Percentiles rank a stretch among this genome's conserved stretches.
phyloP scores from a whole-genome alignment of 73 alveolate genomes.

The Diophrys sp. region DNA sequence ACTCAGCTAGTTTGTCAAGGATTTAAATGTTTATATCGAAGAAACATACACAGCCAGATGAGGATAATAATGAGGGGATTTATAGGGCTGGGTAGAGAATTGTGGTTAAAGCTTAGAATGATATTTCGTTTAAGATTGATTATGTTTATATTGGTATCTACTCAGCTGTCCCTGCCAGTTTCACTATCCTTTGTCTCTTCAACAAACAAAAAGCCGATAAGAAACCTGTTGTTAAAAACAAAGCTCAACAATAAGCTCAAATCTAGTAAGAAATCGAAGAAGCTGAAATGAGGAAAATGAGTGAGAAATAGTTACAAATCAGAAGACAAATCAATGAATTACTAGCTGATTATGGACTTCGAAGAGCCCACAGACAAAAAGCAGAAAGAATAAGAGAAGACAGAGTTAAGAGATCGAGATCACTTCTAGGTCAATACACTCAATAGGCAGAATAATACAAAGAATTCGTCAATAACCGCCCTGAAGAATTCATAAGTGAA shows the following conservation, averaged over 20 bases:
- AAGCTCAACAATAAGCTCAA: neutral
- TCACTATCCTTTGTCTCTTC: neutral
- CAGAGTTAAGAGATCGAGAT: neutral
- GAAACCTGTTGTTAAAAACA: too few species aligned
- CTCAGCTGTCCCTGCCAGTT: neutral
- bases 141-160: neutral
- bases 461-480: neutral
- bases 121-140: neutral
- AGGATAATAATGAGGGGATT: neutral
- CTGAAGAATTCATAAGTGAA: neutral
- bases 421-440: neutral
- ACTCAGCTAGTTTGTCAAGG: neutral
- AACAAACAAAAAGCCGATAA: neutral
- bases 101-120: neutral
- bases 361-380: neutral
- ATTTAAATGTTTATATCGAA: neutral
- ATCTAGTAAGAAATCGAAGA: neutral
- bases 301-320: neutral
- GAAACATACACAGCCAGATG: neutral
- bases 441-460: neutral
- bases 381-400: neutral
- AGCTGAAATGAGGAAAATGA: neutral
- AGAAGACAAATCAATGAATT: neutral
- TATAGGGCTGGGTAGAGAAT: neutral
- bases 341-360: neutral